Percentiles rank a stretch among this genome's conserved stretches.
Conservation (phyloP, 1,284 basidiomycete species). For the Cerrena zonata region DNA sequence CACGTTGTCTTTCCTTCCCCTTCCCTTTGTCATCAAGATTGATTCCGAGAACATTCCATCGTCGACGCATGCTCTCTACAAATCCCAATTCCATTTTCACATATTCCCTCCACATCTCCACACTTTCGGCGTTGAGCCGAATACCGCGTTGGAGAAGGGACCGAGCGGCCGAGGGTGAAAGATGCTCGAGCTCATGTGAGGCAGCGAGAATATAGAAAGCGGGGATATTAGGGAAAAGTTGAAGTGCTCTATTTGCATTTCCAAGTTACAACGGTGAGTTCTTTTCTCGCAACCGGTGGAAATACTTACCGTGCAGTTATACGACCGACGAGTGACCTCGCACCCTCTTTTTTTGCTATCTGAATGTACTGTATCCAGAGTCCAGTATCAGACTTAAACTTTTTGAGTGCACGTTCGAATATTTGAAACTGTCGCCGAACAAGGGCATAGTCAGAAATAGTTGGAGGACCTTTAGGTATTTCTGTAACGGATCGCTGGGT, state of each 20-base stretch:
- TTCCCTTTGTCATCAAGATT: slow-evolving; percentile 23
- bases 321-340: slow-evolving; percentile 73
- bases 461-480: slow-evolving; percentile 46
- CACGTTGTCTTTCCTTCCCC: slow-evolving; percentile 20
- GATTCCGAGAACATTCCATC: slow-evolving; percentile 78
- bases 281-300: no score
- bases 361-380: slow-evolving; percentile 88
- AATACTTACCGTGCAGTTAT: slow-evolving; percentile 73
- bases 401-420: slow-evolving; percentile 83
- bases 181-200: slow-evolving; percentile 75
- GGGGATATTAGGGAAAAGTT: slow-evolving; percentile 78
- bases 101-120: slow-evolving; percentile 82
- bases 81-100: slow-evolving; percentile 89
- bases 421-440: slow-evolving; percentile 82
- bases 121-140: slow-evolving; percentile 64
- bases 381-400: slow-evolving; percentile 82
- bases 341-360: slow-evolving; percentile 76
- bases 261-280: no score
- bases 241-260: slow-evolving; percentile 57
- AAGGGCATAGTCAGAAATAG: slow-evolving; percentile 78
- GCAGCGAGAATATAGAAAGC: slow-evolving; percentile 84
- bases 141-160: slow-evolving; percentile 82
- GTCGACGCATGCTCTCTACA: slow-evolving; percentile 74
- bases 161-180: slow-evolving; percentile 78
- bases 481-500: slow-evolving; percentile 31